Percentiles rank a stretch among this genome's conserved stretches.
Evolutionary conservation across 345 rosid genomes (phyloP).

Genomic region (Theobroma cacao): DNA sequence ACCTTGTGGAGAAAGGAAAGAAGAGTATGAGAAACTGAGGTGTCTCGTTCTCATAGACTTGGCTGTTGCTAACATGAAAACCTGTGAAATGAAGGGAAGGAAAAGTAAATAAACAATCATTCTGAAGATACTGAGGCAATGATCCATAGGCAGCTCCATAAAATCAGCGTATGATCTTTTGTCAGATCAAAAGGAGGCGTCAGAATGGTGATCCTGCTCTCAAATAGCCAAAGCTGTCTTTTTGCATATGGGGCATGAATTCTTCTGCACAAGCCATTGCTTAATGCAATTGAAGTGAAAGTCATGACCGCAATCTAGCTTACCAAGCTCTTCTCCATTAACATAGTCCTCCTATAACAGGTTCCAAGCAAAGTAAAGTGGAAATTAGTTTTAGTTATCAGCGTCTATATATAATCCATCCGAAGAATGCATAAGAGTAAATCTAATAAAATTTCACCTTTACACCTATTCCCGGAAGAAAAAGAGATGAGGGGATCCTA

Average conservation of each 20-base stretch:
- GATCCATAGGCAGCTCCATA: not conserved
- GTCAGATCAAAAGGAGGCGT: not conserved
- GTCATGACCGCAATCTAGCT: slow-evolving; percentile 37
- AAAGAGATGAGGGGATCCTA: slow-evolving; percentile 10
- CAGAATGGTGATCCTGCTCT: not conserved
- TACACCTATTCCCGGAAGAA: not conserved
- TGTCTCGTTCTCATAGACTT: not conserved
- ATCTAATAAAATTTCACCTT: not conserved
- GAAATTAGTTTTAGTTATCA: not conserved
- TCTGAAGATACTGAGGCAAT: not conserved
- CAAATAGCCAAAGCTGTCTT: slow-evolving; percentile 13
- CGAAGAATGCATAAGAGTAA: not conserved
- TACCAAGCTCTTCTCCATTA: slow-evolving; percentile 26
- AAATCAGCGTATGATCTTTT: not conserved
- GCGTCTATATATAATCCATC: not conserved
- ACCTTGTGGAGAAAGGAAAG: not conserved
- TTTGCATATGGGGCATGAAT: slow-evolving; percentile 44
- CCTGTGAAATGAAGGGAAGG: not conserved
- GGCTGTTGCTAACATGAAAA: not conserved
- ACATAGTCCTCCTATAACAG: slow-evolving; percentile 32
- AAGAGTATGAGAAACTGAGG: not conserved
- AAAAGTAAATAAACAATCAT: not conserved
- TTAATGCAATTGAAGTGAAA: slow-evolving; percentile 38
- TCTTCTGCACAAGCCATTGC: slow-evolving; percentile 35
- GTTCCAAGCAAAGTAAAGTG: not conserved